A percentile compares a stretch with the other conserved stretches of the same genome.
Evolutionary conservation across 345 rosid genomes (phyloP).

Genomic region (Abelmoschus esculentus): DNA sequence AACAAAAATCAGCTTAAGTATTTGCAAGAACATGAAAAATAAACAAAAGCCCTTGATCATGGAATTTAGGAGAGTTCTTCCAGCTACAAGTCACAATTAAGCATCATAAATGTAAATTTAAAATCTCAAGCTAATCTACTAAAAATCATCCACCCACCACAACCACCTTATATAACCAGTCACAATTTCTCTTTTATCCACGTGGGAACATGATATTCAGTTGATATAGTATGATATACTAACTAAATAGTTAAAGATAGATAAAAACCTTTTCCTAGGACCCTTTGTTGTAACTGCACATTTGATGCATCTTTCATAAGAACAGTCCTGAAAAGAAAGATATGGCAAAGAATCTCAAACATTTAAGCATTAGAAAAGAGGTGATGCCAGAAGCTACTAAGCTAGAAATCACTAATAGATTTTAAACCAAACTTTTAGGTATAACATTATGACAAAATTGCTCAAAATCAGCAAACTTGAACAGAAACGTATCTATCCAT

Average conservation of each 20-base stretch:
- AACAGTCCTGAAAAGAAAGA: conserved; percentile 50
- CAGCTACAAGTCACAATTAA: neutral
- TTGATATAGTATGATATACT: neutral
- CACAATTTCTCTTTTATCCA: neutral
- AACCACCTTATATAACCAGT: neutral
- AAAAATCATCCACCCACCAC: neutral
- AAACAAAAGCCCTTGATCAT: neutral
- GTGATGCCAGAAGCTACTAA: neutral
- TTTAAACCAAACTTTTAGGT: neutral
- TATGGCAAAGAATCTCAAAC: neutral
- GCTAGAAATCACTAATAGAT: neutral
- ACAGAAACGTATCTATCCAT: neutral
- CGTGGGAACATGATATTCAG: neutral
- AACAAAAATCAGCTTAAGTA: conserved; percentile 4
- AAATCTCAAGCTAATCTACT: neutral
- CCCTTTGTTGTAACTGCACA: conserved; percentile 54
- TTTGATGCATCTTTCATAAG: conserved; percentile 33
- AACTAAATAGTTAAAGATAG: neutral
- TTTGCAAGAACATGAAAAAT: neutral
- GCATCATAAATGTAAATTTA: neutral
- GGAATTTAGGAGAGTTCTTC: neutral
- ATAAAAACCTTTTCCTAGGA: conserved; percentile 37
- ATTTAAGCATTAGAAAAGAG: neutral
- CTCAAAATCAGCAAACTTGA: neutral
- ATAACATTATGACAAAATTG: neutral